Conservation (phyloP, 2,329 filamentous ascomycete species). For the Plectosphaerella sp. region DNA sequence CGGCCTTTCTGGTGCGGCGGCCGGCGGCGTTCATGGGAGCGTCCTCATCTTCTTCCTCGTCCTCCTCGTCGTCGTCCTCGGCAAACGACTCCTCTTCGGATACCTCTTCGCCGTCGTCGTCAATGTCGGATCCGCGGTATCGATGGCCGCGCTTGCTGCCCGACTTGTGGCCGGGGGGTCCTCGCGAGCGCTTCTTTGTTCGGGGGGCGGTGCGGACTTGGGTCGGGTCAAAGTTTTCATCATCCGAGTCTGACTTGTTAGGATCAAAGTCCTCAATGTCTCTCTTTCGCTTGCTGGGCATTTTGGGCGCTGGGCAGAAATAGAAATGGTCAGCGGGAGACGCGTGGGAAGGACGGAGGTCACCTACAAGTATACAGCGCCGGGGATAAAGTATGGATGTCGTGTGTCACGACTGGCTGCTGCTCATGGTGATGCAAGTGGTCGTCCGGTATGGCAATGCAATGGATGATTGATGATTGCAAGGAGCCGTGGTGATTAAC, state of each 20-base stretch:
- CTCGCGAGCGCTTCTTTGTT: slow-evolving; percentile 28
- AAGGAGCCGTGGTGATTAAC: too few species aligned
- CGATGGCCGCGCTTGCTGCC: slow-evolving; percentile 31
- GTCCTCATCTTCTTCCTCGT: slow-evolving; percentile 34
- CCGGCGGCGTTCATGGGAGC: slow-evolving; percentile 41
- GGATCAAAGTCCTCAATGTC: slow-evolving; percentile 55
- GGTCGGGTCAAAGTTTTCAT: slow-evolving; percentile 60
- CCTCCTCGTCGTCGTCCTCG: slow-evolving; percentile 31
- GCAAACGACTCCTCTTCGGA: slow-evolving; percentile 46
- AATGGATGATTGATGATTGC: too few species aligned
- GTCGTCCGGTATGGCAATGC: too few species aligned
- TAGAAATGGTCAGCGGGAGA: neutral
- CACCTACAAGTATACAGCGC: neutral
- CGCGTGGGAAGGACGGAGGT: neutral
- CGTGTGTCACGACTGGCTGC: slow-evolving; percentile 1
- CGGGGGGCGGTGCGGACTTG: slow-evolving; percentile 36
- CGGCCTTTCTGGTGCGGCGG: slow-evolving; percentile 42
- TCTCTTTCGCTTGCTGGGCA: slow-evolving; percentile 54
- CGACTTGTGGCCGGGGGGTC: slow-evolving; percentile 30
- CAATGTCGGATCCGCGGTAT: slow-evolving; percentile 59
- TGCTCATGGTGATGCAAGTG: neutral
- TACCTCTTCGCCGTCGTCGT: slow-evolving; percentile 51
- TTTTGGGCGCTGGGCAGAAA: slow-evolving; percentile 18
- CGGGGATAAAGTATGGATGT: neutral
- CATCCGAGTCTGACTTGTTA: slow-evolving; percentile 62